Evolutionary conservation across 179 eudicot genomes (phyloP), one percentile per base, ranked within the genome.

Genomic region (Patellifolia procumbens): DNA sequence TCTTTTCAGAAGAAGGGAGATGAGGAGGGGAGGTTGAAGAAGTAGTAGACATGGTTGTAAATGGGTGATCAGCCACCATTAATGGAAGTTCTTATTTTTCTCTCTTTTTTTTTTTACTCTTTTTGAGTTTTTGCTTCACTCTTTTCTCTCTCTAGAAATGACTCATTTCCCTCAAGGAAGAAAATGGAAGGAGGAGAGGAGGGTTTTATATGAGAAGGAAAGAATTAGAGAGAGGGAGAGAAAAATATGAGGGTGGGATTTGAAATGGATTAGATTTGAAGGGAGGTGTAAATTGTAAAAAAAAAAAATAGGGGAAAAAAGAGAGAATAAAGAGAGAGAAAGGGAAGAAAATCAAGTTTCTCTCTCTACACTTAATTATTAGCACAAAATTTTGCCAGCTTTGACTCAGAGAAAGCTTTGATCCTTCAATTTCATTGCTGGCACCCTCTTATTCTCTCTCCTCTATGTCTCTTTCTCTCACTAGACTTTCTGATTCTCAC

Each of bases 381-480:
- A 28, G n/a, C 61, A 34, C 22, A 64, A 52, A 32, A 24, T 19
- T 81, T 62, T 66, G 91, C 89, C 97, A 92, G 97, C 93, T 90
- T 90, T 90, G 91, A 86, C 87, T 76, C 85, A 81, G 85, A 86
- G 79, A 89, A 86, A 87, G 94, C 87, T 86, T 90, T 81, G 85
- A 88, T 94, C 90, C 91, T 87, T 85, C 94, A 89, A 85, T 68
- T 81, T 87, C 94, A 83, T 87, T 61, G 97, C 97, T 94, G 97
- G 97, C 97, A 79, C 42, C 45, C 71, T 72, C 67, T 34, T n/a
- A 81, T 74, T 68, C 81, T 76, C 82, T 70, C 80, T 75, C 80
- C 52, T 66, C 65, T 42, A n/a, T 13, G 64, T 59, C n/a, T 24
- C 35, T 26, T 46, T 67, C 79, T 75, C 55, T 49, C n/a, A 37